Conservation (phyloP, 371 early-diverging fungal genomes). For the Syncephalastrum racemosum region DNA sequence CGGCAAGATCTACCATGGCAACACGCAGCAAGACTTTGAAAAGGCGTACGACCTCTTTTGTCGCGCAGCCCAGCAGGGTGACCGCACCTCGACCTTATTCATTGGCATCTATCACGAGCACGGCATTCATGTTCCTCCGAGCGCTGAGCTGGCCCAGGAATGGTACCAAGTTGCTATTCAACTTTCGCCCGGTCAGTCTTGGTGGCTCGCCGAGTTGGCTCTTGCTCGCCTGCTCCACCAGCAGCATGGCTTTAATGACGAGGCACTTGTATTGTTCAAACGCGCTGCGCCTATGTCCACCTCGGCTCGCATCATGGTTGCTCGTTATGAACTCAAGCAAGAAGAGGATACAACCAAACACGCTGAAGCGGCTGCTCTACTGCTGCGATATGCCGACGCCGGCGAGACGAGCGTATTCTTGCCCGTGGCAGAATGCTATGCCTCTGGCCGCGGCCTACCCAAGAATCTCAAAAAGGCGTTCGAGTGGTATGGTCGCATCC, state of each 20-base stretch:
- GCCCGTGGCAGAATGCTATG: constrained; percentile 68
- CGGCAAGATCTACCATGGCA: constrained; percentile 38
- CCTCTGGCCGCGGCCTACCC: constrained; percentile 77
- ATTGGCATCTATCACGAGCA: constrained; percentile 47
- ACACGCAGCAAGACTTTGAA: constrained; percentile 39
- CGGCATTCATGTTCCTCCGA: constrained; percentile 43
- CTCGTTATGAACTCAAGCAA: constrained; percentile 12
- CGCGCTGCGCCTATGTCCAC: constrained; percentile 21
- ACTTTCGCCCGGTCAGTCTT: constrained; percentile 14
- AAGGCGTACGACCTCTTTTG: constrained; percentile 46
- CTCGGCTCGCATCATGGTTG: constrained; percentile 20
- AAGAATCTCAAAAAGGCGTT: constrained; percentile 68
- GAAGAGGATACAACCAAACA: constrained; percentile 18
- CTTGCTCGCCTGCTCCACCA: constrained; percentile 41
- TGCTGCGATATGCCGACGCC: constrained; percentile 30
- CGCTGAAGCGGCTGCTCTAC: constrained; percentile 21
- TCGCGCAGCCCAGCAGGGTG: constrained; percentile 34
- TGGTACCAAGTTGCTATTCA: constrained; percentile 37
- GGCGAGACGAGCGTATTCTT: constrained; percentile 33
- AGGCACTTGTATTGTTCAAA: constrained; percentile 29
- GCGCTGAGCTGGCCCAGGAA: constrained; percentile 29
- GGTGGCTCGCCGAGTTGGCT: constrained; percentile 44
- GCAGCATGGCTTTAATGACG: constrained; percentile 15
- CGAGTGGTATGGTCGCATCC: constrained; percentile 68
- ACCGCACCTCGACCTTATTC: constrained; percentile 37